Conservation (phyloP, 768 basidiomycete genomes). For the Aureoboletus auriporus region DNA sequence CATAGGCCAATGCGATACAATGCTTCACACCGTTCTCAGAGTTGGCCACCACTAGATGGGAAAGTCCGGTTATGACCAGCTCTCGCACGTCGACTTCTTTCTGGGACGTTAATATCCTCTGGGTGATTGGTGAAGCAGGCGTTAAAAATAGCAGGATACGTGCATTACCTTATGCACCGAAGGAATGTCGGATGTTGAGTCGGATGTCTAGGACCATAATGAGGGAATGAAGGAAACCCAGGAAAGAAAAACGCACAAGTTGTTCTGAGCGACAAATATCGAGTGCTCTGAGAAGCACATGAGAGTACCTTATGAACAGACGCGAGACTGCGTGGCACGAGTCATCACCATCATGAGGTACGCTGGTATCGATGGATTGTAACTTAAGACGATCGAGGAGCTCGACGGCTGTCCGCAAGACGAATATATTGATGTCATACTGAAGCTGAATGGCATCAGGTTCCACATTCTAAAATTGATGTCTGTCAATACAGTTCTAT, state of each 20-base stretch:
- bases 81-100: slow-evolving; percentile 66
- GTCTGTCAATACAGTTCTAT: neutral
- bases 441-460: slow-evolving; percentile 37
- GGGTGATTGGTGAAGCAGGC: slow-evolving; percentile 13
- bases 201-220: slow-evolving; percentile 36
- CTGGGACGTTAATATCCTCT: slow-evolving; percentile 43
- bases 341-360: slow-evolving; percentile 55
- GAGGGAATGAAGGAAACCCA: neutral
- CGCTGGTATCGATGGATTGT: slow-evolving; percentile 48
- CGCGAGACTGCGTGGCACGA: slow-evolving; percentile 67
- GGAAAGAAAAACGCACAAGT: slow-evolving; percentile 31
- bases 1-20: slow-evolving; percentile 76
- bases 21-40: slow-evolving; percentile 88
- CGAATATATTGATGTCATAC: slow-evolving; percentile 69
- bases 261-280: slow-evolving; percentile 48
- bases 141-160: neutral
- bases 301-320: slow-evolving; percentile 75
- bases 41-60: slow-evolving; percentile 79
- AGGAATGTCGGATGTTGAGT: slow-evolving; percentile 46
- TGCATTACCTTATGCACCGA: slow-evolving; percentile 44
- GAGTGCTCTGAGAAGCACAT: slow-evolving; percentile 58
- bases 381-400: slow-evolving; percentile 74
- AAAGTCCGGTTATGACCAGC: slow-evolving; percentile 73
- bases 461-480: slow-evolving; percentile 31
- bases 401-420: slow-evolving; percentile 69